Evolutionary conservation across 2,329 filamentous ascomycete species (phyloP).

Genomic region (Fusarium staphyleae): DNA sequence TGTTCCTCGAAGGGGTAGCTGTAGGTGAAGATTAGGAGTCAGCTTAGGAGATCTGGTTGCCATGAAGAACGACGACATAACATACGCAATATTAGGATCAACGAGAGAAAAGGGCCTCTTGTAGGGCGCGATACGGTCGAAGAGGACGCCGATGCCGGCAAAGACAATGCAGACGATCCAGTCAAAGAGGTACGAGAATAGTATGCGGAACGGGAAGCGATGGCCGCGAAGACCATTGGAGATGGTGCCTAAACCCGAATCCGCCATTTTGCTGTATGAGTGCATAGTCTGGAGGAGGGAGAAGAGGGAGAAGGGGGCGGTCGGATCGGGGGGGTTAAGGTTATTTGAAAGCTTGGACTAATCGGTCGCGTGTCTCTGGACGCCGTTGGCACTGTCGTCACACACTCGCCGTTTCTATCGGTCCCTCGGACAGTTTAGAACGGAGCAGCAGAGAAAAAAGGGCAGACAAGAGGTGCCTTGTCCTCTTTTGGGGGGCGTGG

Average conservation of each 20-base stretch:
- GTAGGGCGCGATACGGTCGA: conserved; percentile 68
- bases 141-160: conserved; percentile 63
- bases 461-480: no score
- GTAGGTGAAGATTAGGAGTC: conserved; percentile 5
- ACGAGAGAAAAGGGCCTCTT: conserved; percentile 73
- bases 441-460: no score
- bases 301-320: no score
- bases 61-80: no score
- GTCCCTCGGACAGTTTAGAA: no score
- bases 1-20: conserved; percentile 73
- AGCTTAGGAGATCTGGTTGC: conserved; percentile 5
- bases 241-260: conserved; percentile 33
- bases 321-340: no score
- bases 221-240: conserved; percentile 23
- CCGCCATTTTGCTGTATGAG: conserved; percentile 40
- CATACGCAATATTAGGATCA: conserved; percentile 77
- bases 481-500: no score
- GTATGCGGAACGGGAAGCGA: conserved; percentile 44
- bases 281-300: conserved; percentile 14
- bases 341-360: no score
- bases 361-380: no score
- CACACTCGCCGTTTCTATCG: no score
- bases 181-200: conserved; percentile 76
- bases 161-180: conserved; percentile 73
- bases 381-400: no score